These are phyloP conservation scores for Aspergillus flavus DNA, from an alignment of 2,329 filamentous ascomycete genomes.

Conservation along the genomic window DNA sequence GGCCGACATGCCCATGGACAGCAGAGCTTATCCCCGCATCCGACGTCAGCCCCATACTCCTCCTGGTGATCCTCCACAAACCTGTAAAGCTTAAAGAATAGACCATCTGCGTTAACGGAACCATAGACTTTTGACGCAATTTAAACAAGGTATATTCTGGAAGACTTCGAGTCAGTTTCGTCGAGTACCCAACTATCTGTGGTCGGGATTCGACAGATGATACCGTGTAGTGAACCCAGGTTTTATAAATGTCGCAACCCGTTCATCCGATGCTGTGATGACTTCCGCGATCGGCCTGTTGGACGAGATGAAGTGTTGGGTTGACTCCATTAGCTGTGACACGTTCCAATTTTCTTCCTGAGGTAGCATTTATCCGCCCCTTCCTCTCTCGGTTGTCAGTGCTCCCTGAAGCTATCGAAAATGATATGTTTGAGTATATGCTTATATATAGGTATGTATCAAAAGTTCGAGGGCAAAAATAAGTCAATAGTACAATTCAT, in stretches of 20 bases:
- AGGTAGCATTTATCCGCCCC: background rate
- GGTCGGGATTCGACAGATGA: too few species aligned
- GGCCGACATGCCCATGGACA: background rate
- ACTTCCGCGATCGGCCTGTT: background rate
- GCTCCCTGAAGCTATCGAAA: too few species aligned
- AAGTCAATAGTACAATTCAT: too few species aligned
- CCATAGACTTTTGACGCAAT: background rate
- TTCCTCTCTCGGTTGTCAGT: too few species aligned
- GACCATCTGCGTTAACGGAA: too few species aligned
- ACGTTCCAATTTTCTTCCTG: background rate
- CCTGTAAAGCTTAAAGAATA: background rate
- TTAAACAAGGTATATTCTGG: background rate
- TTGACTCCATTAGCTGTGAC: too few species aligned
- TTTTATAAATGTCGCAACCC: background rate
- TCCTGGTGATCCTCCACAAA: background rate
- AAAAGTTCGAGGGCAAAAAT: too few species aligned
- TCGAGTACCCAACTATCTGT: background rate
- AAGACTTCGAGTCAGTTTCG: background rate
- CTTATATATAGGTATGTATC: too few species aligned
- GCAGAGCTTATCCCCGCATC: background rate
- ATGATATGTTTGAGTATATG: too few species aligned
- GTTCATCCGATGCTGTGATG: background rate
- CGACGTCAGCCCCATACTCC: background rate
- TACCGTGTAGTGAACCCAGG: background rate
- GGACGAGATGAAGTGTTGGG: too few species aligned